phyloP scores from a whole-genome alignment of 73 alveolate species.

The Paramecium octaurelia region DNA sequence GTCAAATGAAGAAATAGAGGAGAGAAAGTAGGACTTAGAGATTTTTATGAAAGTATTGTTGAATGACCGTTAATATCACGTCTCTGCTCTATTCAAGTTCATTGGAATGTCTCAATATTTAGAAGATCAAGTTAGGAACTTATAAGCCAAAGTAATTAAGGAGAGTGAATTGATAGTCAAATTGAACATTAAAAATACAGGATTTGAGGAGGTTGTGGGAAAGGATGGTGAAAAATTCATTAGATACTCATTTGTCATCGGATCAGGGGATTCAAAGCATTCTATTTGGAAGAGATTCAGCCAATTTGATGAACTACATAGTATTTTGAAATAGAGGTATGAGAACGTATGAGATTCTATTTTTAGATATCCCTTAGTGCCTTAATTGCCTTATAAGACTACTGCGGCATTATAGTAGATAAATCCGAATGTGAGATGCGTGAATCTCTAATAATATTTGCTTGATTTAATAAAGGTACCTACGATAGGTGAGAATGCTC shows the following conservation, averaged over 20 bases:
- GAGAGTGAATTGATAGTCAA: neutral
- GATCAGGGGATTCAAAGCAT: neutral
- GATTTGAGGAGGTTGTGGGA: neutral
- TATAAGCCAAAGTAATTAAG: neutral
- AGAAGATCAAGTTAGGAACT: neutral
- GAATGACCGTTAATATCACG: conserved; percentile 28
- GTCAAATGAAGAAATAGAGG: conserved; percentile 4
- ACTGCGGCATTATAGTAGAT: neutral
- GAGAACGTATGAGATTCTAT: neutral
- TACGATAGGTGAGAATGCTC: neutral
- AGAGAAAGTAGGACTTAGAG: neutral
- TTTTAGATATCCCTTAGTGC: neutral
- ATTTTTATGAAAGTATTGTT: neutral
- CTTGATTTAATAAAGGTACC: neutral
- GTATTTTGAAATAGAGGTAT: neutral
- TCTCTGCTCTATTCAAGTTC: neutral
- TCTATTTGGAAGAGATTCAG: neutral
- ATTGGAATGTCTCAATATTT: neutral
- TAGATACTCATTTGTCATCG: neutral
- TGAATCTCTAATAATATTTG: neutral
- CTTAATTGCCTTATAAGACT: neutral
- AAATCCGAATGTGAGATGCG: neutral
- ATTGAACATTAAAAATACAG: neutral
- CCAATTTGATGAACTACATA: conserved; percentile 17
- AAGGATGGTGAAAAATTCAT: neutral